phyloP scores from a whole-genome alignment of 163 green algal species.

The Coccomyxa subellipsoidea region DNA sequence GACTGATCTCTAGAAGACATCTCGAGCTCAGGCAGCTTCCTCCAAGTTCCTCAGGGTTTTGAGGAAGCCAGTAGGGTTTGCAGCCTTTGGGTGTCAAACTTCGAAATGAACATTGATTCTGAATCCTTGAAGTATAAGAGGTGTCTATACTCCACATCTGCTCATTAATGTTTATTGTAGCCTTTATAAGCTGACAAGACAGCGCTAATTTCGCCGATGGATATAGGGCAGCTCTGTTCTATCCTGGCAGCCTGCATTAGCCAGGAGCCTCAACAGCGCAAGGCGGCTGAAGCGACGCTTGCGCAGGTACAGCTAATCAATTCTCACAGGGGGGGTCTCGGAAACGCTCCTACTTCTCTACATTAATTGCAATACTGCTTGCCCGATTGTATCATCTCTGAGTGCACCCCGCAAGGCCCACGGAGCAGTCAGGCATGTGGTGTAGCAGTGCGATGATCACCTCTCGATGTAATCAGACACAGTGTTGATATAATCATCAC shows the following conservation, averaged over 20 bases:
- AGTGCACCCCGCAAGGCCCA: too few species aligned
- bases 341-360: too few species aligned
- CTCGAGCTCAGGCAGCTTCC: neutral
- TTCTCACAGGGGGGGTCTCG: too few species aligned
- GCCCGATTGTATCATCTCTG: neutral
- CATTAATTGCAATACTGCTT: neutral
- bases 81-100: neutral
- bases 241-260: conserved; percentile 57
- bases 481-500: too few species aligned
- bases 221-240: conserved; percentile 54
- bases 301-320: conserved; percentile 53
- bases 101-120: too few species aligned
- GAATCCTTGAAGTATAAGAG: too few species aligned
- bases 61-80: neutral
- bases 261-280: conserved; percentile 48
- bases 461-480: too few species aligned
- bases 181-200: neutral
- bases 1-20: too few species aligned
- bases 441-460: too few species aligned
- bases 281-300: conserved; percentile 62
- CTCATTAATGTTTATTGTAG: too few species aligned
- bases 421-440: too few species aligned
- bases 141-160: too few species aligned
- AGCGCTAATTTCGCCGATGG: conserved; percentile 41
- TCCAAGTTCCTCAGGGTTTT: neutral